Evolutionary conservation across 768 basidiomycete species (phyloP), one percentile per base, ranked within the genome.

Genomic region (Rhizopogon sp.): DNA sequence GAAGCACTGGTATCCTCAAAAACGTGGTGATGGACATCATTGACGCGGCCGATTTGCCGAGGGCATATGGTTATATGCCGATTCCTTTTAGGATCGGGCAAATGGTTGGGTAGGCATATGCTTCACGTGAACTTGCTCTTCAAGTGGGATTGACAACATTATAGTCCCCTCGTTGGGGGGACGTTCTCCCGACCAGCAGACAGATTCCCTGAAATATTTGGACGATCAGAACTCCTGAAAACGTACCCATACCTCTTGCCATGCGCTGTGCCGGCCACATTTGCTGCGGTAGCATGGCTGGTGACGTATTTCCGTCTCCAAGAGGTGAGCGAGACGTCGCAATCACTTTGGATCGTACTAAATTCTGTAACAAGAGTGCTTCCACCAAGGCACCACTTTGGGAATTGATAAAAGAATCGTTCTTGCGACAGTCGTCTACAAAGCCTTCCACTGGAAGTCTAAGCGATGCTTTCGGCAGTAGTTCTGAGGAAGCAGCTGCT

Each of bases 231-330:
- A 13, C 88, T 91, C 60, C 79, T 84, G 77, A 76, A 74, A 58
- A 64, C 76, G 43, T 85, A 85, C 66, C 88, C 89, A 0, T 90
- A 91, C 67, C 86, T 88, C 64, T 73, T 89, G 16, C 80, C 87
- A 0, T 88, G 87, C 60, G 76, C 83, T 13, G 76, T 87, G 14
- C 72, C 84, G 2, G 84, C 83, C 0, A 78, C 76, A 2, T 77
- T 83, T 62, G 72, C 83, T 1, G 65, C 70, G 6, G 5, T 83
- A 10, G 79, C 78, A 7, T 82, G 78, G 75, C 39, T 81, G 10
- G 65, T 83, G 6, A 73, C 79, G 0, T 66, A 75, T 42, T 40
- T 81, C 8, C 82, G 75, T 62, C 67, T 89, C 41, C 77, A 79
- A 58, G 87, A 88, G 74, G 79, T 78, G 4, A 5, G 51, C 50